These are phyloP conservation scores for Beauveria medogensis DNA, from an alignment of 2,329 filamentous ascomycete species.

Conservation along the genomic window DNA sequence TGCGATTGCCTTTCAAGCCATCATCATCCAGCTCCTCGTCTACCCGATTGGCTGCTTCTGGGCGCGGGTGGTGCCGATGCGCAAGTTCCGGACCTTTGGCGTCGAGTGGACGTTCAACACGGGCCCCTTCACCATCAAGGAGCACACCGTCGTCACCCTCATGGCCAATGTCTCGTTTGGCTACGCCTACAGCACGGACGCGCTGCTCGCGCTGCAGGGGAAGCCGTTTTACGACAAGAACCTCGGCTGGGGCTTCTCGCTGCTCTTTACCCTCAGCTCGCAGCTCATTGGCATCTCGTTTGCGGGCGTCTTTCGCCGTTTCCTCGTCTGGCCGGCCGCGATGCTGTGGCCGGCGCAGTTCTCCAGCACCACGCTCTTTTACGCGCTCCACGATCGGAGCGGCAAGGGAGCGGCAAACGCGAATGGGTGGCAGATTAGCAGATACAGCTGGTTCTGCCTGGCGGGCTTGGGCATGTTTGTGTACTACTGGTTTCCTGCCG, in stretches of 20 bases:
- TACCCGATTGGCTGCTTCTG: constrained; percentile 36
- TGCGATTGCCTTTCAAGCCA: constrained; percentile 28
- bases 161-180: constrained; percentile 47
- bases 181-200: constrained; percentile 34
- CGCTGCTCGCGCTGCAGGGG: constrained; percentile 33
- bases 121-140: constrained; percentile 43
- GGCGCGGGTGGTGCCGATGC: constrained; percentile 33
- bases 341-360: constrained; percentile 54
- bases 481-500: constrained; percentile 47
- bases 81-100: constrained; percentile 33
- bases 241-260: constrained; percentile 47
- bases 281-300: constrained; percentile 54
- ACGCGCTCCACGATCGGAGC: constrained; percentile 32
- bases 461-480: constrained; percentile 33
- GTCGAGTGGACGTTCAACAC: constrained; percentile 37
- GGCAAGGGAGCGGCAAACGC: constrained; percentile 28
- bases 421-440: constrained; percentile 37
- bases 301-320: constrained; percentile 47
- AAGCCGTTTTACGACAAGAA: constrained; percentile 37
- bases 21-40: constrained; percentile 32
- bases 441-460: constrained; percentile 38
- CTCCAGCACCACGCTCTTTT: constrained; percentile 38
- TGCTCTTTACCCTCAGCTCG: constrained; percentile 49
- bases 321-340: constrained; percentile 49
- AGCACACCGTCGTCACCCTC: constrained; percentile 45